Base-by-base conservation (phyloP, 805 yeast genomes). In the Candida anglica region DNA sequence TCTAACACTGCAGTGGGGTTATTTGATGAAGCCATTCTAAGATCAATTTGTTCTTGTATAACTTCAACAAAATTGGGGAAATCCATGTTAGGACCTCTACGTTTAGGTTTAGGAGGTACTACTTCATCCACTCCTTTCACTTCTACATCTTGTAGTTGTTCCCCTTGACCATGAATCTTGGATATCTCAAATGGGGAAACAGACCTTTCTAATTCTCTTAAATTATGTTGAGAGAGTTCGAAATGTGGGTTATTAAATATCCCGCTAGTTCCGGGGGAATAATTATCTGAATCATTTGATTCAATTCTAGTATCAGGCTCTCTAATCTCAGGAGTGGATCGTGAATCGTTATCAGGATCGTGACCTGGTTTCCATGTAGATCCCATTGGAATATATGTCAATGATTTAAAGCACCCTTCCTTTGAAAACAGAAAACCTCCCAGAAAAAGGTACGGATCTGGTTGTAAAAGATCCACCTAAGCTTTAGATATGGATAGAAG, bases 1-100 rank as follows among this genome's bases (percentile, higher is more conserved):
- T 91, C 98, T 60, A 91, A 61, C 3, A 91, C 81, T n/a, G 81
- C 78, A 9, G 86, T 80, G 1, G 86, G 84, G 41, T 79, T 81
- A 39, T 73, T 69, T 2, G 81, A 71, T n/a, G 84, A 77, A 0
- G 88, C 88, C 19, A 74, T 56, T 10, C 70, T 63, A 33, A 82
- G 57, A 42, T 81, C 86, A 11, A 73, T 63, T 37, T 72, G 73
- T 27, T 64, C 73, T 30, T 63, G 64, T 13, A 58, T 42, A n/a
- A 53, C 32, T 9, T 49, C 43, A 3, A 54, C 48, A 32, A 37
- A 38, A 18, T 33, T 34, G 19, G 41, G 38, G 30, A 23, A 26
- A 15, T 29, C 32, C 20, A 27, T 24, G 27, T 19, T 33, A 16
- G 36, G 39, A 33, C 29, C 26, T 27, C 17, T 30, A 27, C 34